A percentile compares a stretch with the other conserved stretches of the same genome.
phyloP scores from a whole-genome alignment of 176 grass and related monocot species.

The Thinopyrum elongatum region DNA sequence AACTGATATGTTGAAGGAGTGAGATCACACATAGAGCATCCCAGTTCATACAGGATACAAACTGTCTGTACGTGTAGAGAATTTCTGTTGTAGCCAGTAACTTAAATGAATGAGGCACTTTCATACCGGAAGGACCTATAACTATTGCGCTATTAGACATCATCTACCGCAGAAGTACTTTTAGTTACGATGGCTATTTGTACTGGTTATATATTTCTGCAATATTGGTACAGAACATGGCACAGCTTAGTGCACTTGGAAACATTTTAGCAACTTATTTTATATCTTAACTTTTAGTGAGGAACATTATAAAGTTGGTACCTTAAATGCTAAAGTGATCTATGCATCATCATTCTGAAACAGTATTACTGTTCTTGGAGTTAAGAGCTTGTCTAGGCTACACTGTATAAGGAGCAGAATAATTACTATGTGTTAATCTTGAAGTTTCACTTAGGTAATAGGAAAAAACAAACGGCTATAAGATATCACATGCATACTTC shows the following conservation, averaged over 20 bases:
- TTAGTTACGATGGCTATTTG: background rate
- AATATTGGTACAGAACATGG: background rate
- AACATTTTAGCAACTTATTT: background rate
- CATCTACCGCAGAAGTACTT: background rate
- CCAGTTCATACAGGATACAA: background rate
- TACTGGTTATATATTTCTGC: background rate
- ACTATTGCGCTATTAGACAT: background rate
- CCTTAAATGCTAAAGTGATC: background rate
- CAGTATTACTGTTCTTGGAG: background rate
- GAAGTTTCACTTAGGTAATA: background rate
- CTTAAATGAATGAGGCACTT: background rate
- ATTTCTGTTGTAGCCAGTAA: background rate
- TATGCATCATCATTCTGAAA: background rate
- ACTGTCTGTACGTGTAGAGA: background rate
- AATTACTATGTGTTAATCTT: background rate
- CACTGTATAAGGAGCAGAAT: background rate
- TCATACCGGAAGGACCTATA: background rate
- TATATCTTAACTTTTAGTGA: background rate
- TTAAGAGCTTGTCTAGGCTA: background rate
- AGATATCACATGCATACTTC: background rate
- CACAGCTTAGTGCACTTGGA: background rate
- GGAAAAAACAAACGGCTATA: background rate
- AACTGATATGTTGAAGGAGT: background rate
- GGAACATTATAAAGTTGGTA: slow-evolving; percentile 1
- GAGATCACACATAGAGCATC: background rate